Percentiles rank a stretch among this genome's conserved stretches.
Evolutionary conservation across 805 yeast genomes (phyloP).

Genomic region (Candida krabiensis): DNA sequence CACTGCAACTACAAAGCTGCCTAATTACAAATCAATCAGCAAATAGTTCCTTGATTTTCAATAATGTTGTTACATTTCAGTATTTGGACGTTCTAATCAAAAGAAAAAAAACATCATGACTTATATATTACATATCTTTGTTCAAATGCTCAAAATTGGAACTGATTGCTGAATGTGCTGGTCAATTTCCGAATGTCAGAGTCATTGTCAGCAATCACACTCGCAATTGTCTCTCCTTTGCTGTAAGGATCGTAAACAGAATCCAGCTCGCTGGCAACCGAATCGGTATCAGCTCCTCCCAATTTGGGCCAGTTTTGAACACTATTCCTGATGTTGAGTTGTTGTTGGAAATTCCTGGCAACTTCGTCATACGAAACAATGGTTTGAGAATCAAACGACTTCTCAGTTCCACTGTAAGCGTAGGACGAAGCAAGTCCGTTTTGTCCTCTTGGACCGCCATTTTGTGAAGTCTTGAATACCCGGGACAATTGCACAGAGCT

Average conservation of each 20-base stretch:
- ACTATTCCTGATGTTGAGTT: slow-evolving; percentile 5
- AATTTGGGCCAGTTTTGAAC: slow-evolving; percentile 23
- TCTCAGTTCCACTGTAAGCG: slow-evolving; percentile 16
- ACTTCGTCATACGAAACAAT: slow-evolving; percentile 37
- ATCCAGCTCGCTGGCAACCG: slow-evolving; percentile 6
- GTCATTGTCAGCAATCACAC: slow-evolving; percentile 19
- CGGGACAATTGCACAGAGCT: slow-evolving; percentile 56
- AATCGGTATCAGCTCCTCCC: slow-evolving; percentile 10
- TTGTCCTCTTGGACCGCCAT: neutral
- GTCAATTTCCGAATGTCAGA: slow-evolving; percentile 22
- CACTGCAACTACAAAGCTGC: too few relatives aligned
- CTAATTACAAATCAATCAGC: too few relatives aligned
- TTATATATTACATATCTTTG: too few relatives aligned
- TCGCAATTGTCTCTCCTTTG: slow-evolving; percentile 3
- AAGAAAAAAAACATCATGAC: too few relatives aligned
- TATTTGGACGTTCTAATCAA: too few relatives aligned
- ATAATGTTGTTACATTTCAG: too few relatives aligned
- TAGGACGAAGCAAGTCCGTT: slow-evolving; percentile 7
- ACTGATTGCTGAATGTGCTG: slow-evolving; percentile 13
- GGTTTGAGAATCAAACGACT: slow-evolving; percentile 38
- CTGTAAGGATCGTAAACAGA: slow-evolving; percentile 6
- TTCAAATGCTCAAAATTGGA: slow-evolving; percentile 15
- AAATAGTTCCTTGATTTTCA: too few relatives aligned
- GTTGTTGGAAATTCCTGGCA: slow-evolving; percentile 11
- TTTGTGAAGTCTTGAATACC: slow-evolving; percentile 7